Conservation (phyloP, 257 asterid species). For the Solanum chaucha region DNA sequence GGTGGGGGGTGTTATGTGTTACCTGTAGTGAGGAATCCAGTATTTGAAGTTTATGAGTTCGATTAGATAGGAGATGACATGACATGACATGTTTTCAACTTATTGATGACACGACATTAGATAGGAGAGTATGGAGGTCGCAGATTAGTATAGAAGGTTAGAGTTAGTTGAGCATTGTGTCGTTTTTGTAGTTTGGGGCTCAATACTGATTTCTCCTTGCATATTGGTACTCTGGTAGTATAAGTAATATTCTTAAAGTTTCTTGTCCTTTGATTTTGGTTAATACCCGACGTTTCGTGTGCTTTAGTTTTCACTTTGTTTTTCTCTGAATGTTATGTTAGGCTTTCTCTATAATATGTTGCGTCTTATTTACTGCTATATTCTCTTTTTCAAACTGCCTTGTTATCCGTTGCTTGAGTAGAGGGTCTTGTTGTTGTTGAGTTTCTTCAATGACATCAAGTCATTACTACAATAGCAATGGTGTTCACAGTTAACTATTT, state of each 20-base stretch:
- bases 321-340: too few species aligned
- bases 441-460: background rate
- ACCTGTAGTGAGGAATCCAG: background rate
- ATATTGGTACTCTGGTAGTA: background rate
- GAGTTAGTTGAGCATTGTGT: background rate
- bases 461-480: background rate
- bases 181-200: background rate
- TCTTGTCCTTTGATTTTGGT: too few species aligned
- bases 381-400: background rate
- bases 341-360: too few species aligned
- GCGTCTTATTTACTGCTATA: too few species aligned
- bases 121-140: background rate
- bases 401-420: background rate
- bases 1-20: background rate
- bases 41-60: background rate
- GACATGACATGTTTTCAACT: background rate
- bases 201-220: background rate
- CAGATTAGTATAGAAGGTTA: background rate
- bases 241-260: too few species aligned
- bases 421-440: background rate
- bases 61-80: background rate
- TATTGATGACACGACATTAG: background rate
- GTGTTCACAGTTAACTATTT: background rate
- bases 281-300: too few species aligned
- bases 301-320: too few species aligned